These are phyloP conservation scores for Ustilago nuda DNA, from an alignment of 1,284 basidiomycete species.

Conservation along the genomic window DNA sequence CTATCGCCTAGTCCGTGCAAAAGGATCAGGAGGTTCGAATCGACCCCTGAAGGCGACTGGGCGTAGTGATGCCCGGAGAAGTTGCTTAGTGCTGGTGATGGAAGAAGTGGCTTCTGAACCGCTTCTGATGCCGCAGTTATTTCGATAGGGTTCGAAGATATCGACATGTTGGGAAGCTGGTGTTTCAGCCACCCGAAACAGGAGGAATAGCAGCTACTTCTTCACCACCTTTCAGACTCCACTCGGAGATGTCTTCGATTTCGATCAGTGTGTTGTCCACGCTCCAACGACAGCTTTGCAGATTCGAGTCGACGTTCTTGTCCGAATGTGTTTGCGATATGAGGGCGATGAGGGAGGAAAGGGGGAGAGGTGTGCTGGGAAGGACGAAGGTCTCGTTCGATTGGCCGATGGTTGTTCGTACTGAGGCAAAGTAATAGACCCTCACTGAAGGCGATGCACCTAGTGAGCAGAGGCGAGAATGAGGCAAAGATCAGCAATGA, in stretches of 20 bases:
- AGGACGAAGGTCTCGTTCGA: conserved; percentile 28
- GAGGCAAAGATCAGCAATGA: not conserved
- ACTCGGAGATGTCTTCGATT: conserved; percentile 76
- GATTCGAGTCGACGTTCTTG: conserved; percentile 2
- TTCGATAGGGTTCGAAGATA: not conserved
- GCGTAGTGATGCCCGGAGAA: conserved; percentile 71
- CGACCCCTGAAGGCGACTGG: conserved; percentile 81
- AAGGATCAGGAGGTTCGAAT: conserved; percentile 86
- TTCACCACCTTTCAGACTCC: conserved; percentile 76
- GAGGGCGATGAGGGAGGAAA: conserved; percentile 74
- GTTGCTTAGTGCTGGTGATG: conserved; percentile 2
- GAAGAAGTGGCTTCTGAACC: conserved; percentile 13
- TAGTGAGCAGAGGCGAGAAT: not conserved
- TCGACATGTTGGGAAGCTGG: conserved; percentile 11
- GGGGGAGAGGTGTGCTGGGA: conserved; percentile 70
- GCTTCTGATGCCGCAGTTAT: conserved; percentile 12
- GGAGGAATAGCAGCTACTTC: conserved; percentile 84
- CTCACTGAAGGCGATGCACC: conserved; percentile 2
- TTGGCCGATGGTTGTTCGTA: conserved; percentile 34
- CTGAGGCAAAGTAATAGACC: conserved; percentile 47
- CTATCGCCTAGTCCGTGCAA: conserved; percentile 91
- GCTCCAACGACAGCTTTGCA: conserved; percentile 73
- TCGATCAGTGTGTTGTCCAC: conserved; percentile 75
- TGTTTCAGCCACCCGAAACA: conserved; percentile 75
- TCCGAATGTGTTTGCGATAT: conserved; percentile 65